These are phyloP conservation scores for Phytopythium litorale DNA, from an alignment of 352 stramenopile genomes.

Conservation along the genomic window DNA sequence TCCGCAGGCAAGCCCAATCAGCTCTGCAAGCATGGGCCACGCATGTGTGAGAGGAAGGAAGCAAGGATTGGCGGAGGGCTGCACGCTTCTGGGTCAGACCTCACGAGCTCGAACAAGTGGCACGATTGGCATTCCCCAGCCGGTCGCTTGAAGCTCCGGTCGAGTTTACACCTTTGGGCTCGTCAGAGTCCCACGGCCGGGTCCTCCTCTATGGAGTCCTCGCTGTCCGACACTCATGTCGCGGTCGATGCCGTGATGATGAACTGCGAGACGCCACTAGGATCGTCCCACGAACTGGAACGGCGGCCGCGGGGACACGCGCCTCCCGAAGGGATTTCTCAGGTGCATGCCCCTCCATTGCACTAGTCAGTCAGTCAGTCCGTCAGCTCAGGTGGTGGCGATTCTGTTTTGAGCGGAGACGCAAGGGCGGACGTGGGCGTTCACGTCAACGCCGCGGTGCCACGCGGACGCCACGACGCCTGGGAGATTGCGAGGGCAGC, in stretches of 20 bases:
- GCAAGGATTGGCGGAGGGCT: no score
- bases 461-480: not conserved
- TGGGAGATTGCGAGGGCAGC: not conserved
- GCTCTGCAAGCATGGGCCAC: no score
- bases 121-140: not conserved
- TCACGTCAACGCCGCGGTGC: constrained; percentile 1
- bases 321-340: not conserved
- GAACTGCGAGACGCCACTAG: not conserved
- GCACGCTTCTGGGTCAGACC: no score
- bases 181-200: not conserved
- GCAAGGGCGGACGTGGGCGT: not conserved
- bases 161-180: not conserved
- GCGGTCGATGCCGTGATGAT: not conserved
- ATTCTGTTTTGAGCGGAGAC: not conserved
- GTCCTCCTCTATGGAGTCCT: not conserved
- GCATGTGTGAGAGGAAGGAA: no score
- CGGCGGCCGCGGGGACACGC: not conserved
- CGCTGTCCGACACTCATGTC: not conserved
- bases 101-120: not conserved
- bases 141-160: not conserved
- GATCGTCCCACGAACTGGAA: no score
- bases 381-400: not conserved
- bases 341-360: not conserved
- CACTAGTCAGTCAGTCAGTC: not conserved
- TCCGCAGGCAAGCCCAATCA: no score